Percentiles rank a stretch among this genome's conserved stretches.
Conservation (phyloP, 2,329 filamentous ascomycete genomes). For the Fusarium pininemorale region DNA sequence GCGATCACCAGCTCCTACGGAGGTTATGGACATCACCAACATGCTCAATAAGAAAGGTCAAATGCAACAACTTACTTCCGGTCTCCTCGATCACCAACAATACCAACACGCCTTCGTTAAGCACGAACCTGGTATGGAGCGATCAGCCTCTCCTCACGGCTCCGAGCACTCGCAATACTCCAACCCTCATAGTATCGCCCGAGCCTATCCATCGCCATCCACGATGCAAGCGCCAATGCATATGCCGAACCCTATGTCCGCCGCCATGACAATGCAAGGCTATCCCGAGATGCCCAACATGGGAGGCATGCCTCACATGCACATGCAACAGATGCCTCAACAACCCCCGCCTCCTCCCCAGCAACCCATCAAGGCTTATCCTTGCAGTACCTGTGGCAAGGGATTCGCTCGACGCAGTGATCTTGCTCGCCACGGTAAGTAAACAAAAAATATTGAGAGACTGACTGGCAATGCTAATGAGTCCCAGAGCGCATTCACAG, state of each 20-base stretch:
- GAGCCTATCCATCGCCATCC: constrained; percentile 63
- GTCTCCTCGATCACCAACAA: constrained; percentile 45
- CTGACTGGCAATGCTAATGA: constrained; percentile 36
- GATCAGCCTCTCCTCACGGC: constrained; percentile 66
- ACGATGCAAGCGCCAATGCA: constrained; percentile 61
- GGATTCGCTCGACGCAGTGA: constrained; percentile 94
- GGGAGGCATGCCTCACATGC: constrained; percentile 49
- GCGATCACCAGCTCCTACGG: constrained; percentile 56
- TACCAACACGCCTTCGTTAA: constrained; percentile 48
- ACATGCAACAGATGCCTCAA: constrained; percentile 50
- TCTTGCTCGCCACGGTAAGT: constrained; percentile 89
- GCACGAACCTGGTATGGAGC: constrained; percentile 57
- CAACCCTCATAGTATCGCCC: constrained; percentile 56
- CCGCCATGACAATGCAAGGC: constrained; percentile 55
- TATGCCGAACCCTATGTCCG: constrained; percentile 55
- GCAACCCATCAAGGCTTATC: constrained; percentile 73
- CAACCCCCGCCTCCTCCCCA: constrained; percentile 48
- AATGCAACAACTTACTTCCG: constrained; percentile 48
- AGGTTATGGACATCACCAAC: constrained; percentile 63
- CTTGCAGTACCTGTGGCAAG: constrained; percentile 89
- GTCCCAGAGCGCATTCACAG: constrained; percentile 92
- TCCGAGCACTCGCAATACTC: constrained; percentile 69
- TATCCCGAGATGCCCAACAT: constrained; percentile 56
- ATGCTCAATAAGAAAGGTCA: constrained; percentile 61
- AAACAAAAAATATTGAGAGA: background rate